Evolutionary conservation across 805 yeast species (phyloP), one percentile per base, ranked within the genome.

Genomic region (Candida sonorensis): DNA sequence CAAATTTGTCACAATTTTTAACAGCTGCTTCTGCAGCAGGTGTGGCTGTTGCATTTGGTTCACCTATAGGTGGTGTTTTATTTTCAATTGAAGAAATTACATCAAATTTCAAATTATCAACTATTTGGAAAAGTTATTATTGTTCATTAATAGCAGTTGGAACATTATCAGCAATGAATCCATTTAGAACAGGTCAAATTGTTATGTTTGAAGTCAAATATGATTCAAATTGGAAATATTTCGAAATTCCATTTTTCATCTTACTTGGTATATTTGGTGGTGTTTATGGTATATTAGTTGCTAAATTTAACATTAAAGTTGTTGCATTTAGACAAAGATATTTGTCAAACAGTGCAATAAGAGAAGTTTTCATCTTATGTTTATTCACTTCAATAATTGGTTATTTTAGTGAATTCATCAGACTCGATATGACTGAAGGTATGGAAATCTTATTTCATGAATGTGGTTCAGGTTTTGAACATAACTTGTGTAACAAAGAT

Each of bases 21-120:
- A 77, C 90, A 1, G 96, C 98, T 0, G 81, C 95, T 4, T 73
- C 96, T 8, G 97, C 96, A 3, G 95, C 98, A 1, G 99, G 99
- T 33, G 97, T 92, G 7, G 97, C 97, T 0, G 97, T 92, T 7
- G 98, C 97, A 0, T 92, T 92, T 64, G 97, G 95, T 0, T 75
- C 88, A 10, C 98, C 98, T 0, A 86, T 90, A 63, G 95, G 95
- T 17, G 99, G 99, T 11, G 97, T 92, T 1, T 59, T 92, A 24
- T 92, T 94, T 55, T 77, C 94, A 10, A 71, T 92, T 37, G 99
- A 92, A 53, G 98, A 92, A 46, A 86, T 92, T 19, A 74, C 92
- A 0, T 67, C 79, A 20, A 71, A 72, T 25, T 81, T 86, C 52
- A 81, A 76, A 43, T 61, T 87, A 11, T 68, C 81, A 3, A 83